Conservation (phyloP, 2,329 filamentous ascomycete species). For the Parascedosporium putredinis region DNA sequence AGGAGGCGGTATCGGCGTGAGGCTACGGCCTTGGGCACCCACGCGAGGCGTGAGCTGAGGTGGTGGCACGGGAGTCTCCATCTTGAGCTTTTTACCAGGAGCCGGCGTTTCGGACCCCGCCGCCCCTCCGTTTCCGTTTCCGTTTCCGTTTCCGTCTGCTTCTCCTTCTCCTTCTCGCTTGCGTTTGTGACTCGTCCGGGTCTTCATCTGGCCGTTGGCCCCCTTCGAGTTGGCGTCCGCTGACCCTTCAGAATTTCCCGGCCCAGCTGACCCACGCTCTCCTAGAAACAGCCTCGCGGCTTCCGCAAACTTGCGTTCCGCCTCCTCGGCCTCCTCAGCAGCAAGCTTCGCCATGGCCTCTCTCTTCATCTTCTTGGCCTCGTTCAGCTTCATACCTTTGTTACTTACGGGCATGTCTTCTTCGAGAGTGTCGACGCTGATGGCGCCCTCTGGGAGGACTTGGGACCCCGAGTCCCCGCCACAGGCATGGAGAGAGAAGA, state of each 20-base stretch:
- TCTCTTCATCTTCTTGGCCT: constrained; percentile 64
- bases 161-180: constrained; percentile 23
- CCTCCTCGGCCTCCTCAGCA: constrained; percentile 51
- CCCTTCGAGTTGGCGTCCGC: not conserved
- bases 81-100: constrained; percentile 39
- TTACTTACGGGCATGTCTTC: constrained; percentile 58
- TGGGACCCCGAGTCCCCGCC: constrained; percentile 40
- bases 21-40: not conserved
- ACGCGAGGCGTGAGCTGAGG: constrained; percentile 22
- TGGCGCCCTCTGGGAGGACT: constrained; percentile 48
- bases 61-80: constrained; percentile 44
- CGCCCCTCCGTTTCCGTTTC: no score
- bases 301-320: constrained; percentile 41
- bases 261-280: not conserved
- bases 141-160: constrained; percentile 1
- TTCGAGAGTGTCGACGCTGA: constrained; percentile 45
- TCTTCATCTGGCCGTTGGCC: not conserved
- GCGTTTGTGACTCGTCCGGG: constrained; percentile 28
- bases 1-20: constrained; percentile 23
- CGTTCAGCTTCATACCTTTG: constrained; percentile 67
- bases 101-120: constrained; percentile 8
- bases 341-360: constrained; percentile 53
- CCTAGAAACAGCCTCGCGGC: constrained; percentile 35
- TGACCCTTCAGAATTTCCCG: constrained; percentile 1
- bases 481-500: constrained; percentile 17